Evolutionary conservation across 306 rosid species (phyloP).

Genomic region (Arachis stenosperma): DNA sequence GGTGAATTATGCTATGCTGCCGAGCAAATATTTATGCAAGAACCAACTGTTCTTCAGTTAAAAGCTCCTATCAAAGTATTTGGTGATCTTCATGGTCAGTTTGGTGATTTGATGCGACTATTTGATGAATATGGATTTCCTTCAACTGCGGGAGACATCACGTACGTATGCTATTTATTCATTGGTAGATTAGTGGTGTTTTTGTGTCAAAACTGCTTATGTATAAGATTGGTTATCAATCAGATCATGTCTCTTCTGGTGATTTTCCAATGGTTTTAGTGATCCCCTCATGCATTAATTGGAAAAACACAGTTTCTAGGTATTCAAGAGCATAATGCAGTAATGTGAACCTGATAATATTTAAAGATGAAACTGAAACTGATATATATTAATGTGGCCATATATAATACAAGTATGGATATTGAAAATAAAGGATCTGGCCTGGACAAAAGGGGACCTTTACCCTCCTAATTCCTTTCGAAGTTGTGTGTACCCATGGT

Average conservation of each 20-base stretch:
- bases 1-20: conserved; percentile 99
- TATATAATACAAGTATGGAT: no score
- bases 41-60: conserved; percentile 95
- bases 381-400: no score
- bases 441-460: no score
- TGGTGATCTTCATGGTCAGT: conserved; percentile 99
- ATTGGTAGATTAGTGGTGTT: conserved; percentile 26
- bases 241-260: conserved; percentile 22
- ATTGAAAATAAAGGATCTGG: no score
- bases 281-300: not conserved
- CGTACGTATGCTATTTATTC: conserved; percentile 63
- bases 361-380: no score
- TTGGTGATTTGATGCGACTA: conserved; percentile 99
- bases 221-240: conserved; percentile 8
- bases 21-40: conserved; percentile 98
- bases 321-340: conserved; percentile 21
- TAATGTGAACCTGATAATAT: not conserved
- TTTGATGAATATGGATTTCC: conserved; percentile 99
- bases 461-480: no score
- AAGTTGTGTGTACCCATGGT: no score
- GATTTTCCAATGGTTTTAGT: conserved; percentile 15
- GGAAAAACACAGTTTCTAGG: conserved; percentile 13
- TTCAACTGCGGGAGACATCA: conserved; percentile 96
- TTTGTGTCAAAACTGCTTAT: conserved; percentile 24
- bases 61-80: conserved; percentile 97